Percentiles rank a stretch among this genome's conserved stretches.
Conservation (phyloP, 108 stramenopile species). For the Thalassiosira profunda region DNA sequence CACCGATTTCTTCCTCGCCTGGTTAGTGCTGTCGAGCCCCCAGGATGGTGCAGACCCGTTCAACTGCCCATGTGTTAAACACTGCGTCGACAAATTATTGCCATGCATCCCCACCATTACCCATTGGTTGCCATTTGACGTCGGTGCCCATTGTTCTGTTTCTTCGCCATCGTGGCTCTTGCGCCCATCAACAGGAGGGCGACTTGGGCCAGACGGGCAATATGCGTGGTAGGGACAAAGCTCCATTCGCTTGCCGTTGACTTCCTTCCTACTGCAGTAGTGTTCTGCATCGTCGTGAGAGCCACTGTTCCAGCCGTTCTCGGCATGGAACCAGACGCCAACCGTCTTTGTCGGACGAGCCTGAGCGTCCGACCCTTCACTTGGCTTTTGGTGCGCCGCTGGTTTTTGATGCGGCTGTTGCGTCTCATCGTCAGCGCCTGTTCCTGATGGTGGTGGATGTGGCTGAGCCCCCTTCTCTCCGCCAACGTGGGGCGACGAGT, state of each 20-base stretch:
- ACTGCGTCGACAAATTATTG: conserved; percentile 12
- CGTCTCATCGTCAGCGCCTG: conserved; percentile 31
- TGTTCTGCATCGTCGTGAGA: conserved; percentile 32
- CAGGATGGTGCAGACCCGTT: conserved; percentile 30
- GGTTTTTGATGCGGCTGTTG: conserved; percentile 34
- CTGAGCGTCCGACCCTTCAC: conserved; percentile 31
- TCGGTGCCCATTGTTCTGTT: conserved; percentile 41
- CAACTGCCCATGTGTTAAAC: conserved; percentile 28
- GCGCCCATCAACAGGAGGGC: conserved; percentile 30
- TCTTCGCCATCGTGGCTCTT: conserved; percentile 15
- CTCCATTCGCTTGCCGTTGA: conserved; percentile 37
- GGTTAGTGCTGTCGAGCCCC: conserved; percentile 35
- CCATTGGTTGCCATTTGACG: conserved; percentile 32
- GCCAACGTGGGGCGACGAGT: no score
- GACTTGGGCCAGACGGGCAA: conserved; percentile 32
- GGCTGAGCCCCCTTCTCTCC: no score
- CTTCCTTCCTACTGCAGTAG: conserved; percentile 23
- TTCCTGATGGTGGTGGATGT: conserved; percentile 34
- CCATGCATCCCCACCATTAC: conserved; percentile 23
- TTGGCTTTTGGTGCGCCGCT: no score
- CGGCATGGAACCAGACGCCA: background rate
- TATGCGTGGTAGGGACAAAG: conserved; percentile 44
- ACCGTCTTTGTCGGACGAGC: no score
- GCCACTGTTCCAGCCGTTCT: conserved; percentile 1
- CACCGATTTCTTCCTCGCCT: conserved; percentile 33